phyloP scores from a whole-genome alignment of 2,329 filamentous ascomycete genomes.

The Apiospora marii region DNA sequence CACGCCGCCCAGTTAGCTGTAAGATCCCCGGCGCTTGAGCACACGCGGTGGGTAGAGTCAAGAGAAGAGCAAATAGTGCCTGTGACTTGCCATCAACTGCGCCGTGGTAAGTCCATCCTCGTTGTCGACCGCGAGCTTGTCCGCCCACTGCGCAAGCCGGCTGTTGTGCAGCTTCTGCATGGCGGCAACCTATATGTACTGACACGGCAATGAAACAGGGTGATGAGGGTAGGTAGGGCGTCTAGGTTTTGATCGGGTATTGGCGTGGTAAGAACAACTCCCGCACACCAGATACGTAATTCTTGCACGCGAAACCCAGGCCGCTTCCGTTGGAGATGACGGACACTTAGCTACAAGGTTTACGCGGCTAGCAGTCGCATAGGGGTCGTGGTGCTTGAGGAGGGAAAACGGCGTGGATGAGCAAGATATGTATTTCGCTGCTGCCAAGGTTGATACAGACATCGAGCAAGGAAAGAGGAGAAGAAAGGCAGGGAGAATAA shows the following conservation, averaged over 20 bases:
- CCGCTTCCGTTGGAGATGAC: neutral
- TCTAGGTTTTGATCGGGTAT: neutral
- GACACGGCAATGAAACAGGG: neutral
- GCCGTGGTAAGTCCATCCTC: conserved; percentile 80
- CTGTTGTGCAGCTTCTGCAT: conserved; percentile 41
- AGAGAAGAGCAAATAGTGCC: neutral
- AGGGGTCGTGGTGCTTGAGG: neutral
- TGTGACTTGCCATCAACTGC: conserved; percentile 74
- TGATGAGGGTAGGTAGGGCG: neutral
- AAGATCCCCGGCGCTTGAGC: neutral
- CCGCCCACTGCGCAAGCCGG: conserved; percentile 51
- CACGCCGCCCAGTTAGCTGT: neutral
- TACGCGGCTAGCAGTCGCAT: neutral
- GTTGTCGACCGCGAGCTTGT: conserved; percentile 74
- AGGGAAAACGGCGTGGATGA: neutral
- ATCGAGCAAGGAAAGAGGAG: neutral
- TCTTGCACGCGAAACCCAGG: neutral
- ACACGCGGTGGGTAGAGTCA: neutral
- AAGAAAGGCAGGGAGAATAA: neutral
- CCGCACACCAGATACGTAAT: neutral
- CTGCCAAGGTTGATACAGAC: neutral
- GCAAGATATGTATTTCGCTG: neutral
- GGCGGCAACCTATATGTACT: neutral
- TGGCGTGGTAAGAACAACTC: neutral
- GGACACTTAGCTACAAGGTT: conserved; percentile 8